These are phyloP conservation scores for Steccherinum ochraceum DNA, from an alignment of 768 basidiomycete species.

Conservation along the genomic window DNA sequence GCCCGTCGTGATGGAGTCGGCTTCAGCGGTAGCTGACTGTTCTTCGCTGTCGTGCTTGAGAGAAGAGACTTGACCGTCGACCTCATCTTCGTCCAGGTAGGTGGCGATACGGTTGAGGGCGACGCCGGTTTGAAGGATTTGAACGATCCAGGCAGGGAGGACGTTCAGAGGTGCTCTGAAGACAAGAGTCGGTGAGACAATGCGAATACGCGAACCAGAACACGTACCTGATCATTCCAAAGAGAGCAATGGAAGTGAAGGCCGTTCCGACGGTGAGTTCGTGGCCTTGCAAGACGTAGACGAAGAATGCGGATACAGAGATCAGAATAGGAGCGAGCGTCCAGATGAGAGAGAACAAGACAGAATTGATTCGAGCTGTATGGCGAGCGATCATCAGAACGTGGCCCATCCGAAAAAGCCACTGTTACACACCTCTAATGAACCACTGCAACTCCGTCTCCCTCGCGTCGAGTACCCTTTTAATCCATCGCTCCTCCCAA, in stretches of 20 bases:
- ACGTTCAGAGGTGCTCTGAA: constrained; percentile 64
- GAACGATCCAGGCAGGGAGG: constrained; percentile 75
- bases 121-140: constrained; percentile 57
- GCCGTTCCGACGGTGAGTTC: constrained; percentile 74
- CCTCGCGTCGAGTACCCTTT: constrained; percentile 56
- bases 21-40: constrained; percentile 16
- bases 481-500: constrained; percentile 75
- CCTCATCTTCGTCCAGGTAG: constrained; percentile 58
- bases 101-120: constrained; percentile 54
- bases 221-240: constrained; percentile 72
- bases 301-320: constrained; percentile 74
- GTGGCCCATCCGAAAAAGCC: not conserved
- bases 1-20: constrained; percentile 31
- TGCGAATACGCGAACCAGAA: not conserved
- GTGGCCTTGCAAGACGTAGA: constrained; percentile 65
- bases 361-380: constrained; percentile 61
- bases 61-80: constrained; percentile 51
- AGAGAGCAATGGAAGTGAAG: constrained; percentile 84
- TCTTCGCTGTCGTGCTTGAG: constrained; percentile 34
- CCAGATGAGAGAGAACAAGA: constrained; percentile 72
- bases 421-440: constrained; percentile 48
- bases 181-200: not conserved
- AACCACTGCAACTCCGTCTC: constrained; percentile 72
- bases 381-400: not conserved
- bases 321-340: constrained; percentile 70